A percentile compares a stretch with the other conserved stretches of the same genome.
Conservation (phyloP, 2,329 filamentous ascomycete species). For the Colletotrichum gloeosporioides region DNA sequence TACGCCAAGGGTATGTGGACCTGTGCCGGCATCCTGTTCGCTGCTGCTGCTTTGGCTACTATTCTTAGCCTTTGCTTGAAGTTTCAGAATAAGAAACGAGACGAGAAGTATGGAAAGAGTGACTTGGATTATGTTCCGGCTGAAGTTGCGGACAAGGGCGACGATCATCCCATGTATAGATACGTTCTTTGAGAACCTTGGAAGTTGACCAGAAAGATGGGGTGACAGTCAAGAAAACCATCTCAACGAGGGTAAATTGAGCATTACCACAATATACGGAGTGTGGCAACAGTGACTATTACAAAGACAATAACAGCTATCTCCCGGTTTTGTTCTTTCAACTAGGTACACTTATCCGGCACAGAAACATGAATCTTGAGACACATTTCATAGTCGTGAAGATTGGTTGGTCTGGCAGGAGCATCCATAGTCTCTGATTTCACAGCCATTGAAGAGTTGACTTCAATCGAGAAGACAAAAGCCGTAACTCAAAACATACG, state of each 20-base stretch:
- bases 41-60: neutral
- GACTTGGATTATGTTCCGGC: slow-evolving; percentile 10
- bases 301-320: neutral
- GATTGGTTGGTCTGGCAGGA: too few species aligned
- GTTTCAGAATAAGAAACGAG: slow-evolving; percentile 14
- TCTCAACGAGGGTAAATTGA: neutral
- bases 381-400: too few species aligned
- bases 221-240: neutral
- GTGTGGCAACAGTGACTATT: too few species aligned
- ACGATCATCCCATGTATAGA: slow-evolving; percentile 17
- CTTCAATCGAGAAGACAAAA: too few species aligned
- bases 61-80: slow-evolving; percentile 15
- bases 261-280: neutral
- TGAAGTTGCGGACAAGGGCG: slow-evolving; percentile 10
- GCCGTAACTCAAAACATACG: neutral
- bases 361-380: neutral
- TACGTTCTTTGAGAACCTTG: neutral
- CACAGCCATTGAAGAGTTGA: too few species aligned
- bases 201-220: neutral
- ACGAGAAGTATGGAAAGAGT: slow-evolving; percentile 19
- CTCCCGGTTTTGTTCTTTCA: neutral
- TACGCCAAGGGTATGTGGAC: slow-evolving; percentile 43
- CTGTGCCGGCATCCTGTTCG: slow-evolving; percentile 46
- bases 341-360: neutral
- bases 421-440: too few species aligned